Conservation (phyloP, 1,284 basidiomycete species). For the Xerocomus amazonicus region DNA sequence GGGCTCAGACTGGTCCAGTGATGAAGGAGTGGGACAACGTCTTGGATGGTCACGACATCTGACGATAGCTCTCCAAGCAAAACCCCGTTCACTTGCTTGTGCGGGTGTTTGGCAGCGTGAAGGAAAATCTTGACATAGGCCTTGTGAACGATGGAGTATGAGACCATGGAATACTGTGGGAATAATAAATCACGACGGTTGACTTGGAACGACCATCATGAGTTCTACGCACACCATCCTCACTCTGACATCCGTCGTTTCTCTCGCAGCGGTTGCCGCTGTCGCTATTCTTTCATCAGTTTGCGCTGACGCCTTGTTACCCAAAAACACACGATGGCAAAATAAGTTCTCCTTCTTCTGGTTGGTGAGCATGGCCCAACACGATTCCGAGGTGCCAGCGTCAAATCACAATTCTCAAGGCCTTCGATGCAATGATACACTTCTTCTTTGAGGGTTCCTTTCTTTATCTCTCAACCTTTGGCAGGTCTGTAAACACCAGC, state of each 20-base stretch:
- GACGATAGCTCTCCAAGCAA: conserved; percentile 48
- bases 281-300: conserved; percentile 49
- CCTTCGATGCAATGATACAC: conserved; percentile 77
- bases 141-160: conserved; percentile 48
- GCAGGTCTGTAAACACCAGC: conserved; percentile 67
- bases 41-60: conserved; percentile 46
- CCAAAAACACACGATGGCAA: conserved; percentile 58
- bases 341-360: conserved; percentile 70
- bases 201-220: conserved; percentile 10
- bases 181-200: not conserved
- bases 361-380: conserved; percentile 45
- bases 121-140: conserved; percentile 68
- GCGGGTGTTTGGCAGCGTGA: conserved; percentile 71
- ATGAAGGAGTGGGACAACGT: conserved; percentile 71
- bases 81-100: conserved; percentile 64
- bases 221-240: conserved; percentile 40
- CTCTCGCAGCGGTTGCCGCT: conserved; percentile 54
- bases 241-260: conserved; percentile 62
- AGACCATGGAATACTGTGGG: conserved; percentile 31
- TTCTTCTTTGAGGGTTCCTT: conserved; percentile 77
- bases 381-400: not conserved
- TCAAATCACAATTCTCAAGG: conserved; percentile 35
- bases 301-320: conserved; percentile 51
- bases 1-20: conserved; percentile 76
- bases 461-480: conserved; percentile 70